These are phyloP conservation scores for Naganishia cerealis DNA, from an alignment of 1,284 basidiomycete genomes.

Conservation along the genomic window DNA sequence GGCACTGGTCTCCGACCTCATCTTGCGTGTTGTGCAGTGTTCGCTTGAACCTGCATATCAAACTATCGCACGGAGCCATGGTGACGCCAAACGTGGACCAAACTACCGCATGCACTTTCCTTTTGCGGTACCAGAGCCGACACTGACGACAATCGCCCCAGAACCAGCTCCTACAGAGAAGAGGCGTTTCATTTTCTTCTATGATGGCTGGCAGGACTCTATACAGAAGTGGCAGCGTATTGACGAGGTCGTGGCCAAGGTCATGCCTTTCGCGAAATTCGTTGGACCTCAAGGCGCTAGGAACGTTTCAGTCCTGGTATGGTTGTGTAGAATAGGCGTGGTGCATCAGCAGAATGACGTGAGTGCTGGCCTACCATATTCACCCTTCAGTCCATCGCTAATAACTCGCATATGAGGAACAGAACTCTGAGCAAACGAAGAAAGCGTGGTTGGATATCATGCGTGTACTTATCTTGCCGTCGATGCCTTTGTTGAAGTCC, in stretches of 20 bases:
- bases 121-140: conserved; percentile 45
- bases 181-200: conserved; percentile 76
- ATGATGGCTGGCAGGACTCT: conserved; percentile 72
- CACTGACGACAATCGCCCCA: conserved; percentile 28
- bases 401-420: conserved; percentile 35
- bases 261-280: conserved; percentile 70
- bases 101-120: conserved; percentile 32
- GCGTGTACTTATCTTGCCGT: conserved; percentile 79
- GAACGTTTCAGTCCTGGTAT: conserved; percentile 65
- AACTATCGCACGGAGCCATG: conserved; percentile 52
- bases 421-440: conserved; percentile 47
- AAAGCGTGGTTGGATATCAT: conserved; percentile 74
- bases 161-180: conserved; percentile 25
- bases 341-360: conserved; percentile 49
- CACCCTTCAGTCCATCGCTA: background rate
- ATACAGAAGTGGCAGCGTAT: conserved; percentile 66
- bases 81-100: background rate
- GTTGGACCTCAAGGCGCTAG: conserved; percentile 73
- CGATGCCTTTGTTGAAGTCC: conserved; percentile 77
- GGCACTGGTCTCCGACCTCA: conserved; percentile 78
- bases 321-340: conserved; percentile 63
- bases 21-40: conserved; percentile 70
- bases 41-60: conserved; percentile 68
- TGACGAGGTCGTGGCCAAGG: conserved; percentile 62
- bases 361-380: conserved; percentile 4